Evolutionary conservation across 257 asterid species (phyloP), one percentile per base, ranked within the genome.

Genomic region (Cruciata laevipes): DNA sequence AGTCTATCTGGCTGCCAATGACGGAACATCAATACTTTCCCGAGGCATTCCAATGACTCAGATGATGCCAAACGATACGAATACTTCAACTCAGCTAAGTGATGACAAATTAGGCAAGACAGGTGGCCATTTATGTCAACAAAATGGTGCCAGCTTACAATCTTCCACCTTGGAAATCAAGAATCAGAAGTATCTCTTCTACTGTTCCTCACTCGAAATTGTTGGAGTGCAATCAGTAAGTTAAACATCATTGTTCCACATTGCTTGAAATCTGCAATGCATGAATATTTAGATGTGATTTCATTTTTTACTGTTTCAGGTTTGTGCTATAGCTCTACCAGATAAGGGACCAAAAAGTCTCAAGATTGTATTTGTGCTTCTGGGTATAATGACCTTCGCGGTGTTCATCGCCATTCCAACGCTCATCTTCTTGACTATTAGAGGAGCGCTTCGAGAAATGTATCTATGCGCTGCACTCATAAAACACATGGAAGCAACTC

Each of bases 401-500:
- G 35, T 75, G 68, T 78, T 68, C 11, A 21, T 78, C 3, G 52
- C 74, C 7, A 27, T 80, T 47, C 68, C 72, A 67, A 42, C 52
- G 5, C 80, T 83, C 38, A 57, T 75, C 38, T 74, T 56, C 30
- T 24, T 76, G 24, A 79, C 56, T 9, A 40, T 72, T 9, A 70
- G 75, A 76, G 79, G 80, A 9, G 85, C 77, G 21, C 76, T 73
- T 77, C 75, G 84, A 61, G 96, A 86, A 77, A 85, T 82, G 88
- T 25, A 71, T 25, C 75, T 90, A 23, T 65, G 90, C 37, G 62
- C 75, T 14, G 82, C 83, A 5, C 66, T 90, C 49, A 79, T 82
- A 71, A 88, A 71, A 37, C 96, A 85, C 67, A 85, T 82, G 96
- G 95, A 90, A 73, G 87, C 89, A 23, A 86, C 95, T 14, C 88